Percentiles rank a stretch among this genome's conserved stretches.
These are phyloP conservation scores for Trametes cinnabarina DNA, from an alignment of 768 basidiomycete species.

Conservation along the genomic window DNA sequence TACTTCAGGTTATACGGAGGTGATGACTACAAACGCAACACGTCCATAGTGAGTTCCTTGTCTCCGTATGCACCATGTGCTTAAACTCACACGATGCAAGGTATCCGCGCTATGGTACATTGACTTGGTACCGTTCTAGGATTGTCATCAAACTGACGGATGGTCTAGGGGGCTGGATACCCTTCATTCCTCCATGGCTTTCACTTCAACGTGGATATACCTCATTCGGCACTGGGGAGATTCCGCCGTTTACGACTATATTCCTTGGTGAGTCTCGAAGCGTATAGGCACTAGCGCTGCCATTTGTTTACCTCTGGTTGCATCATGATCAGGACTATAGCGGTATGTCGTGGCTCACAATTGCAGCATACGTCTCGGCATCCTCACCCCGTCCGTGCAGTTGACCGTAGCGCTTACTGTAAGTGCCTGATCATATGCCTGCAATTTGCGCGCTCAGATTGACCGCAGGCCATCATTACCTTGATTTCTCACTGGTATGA, in stretches of 20 bases:
- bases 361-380: too few species aligned
- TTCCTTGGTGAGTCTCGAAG: conserved; percentile 24
- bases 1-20: conserved; percentile 19
- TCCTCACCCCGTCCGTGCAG: too few species aligned
- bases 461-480: conserved; percentile 26
- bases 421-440: neutral
- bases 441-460: neutral
- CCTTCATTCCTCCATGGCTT: conserved; percentile 27
- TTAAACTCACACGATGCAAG: neutral
- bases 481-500: conserved; percentile 28
- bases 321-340: conserved; percentile 14
- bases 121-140: neutral
- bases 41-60: conserved; percentile 11
- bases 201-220: conserved; percentile 25
- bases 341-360: conserved; percentile 2
- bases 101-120: conserved; percentile 18
- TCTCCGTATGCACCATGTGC: neutral
- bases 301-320: neutral
- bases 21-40: conserved; percentile 13
- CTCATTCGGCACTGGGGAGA: conserved; percentile 26
- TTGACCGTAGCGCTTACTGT: conserved; percentile 23
- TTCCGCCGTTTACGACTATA: conserved; percentile 21
- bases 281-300: neutral
- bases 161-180: conserved; percentile 25
- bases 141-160: neutral